phyloP scores from a whole-genome alignment of 179 eudicot species.

The Silene vulgaris region DNA sequence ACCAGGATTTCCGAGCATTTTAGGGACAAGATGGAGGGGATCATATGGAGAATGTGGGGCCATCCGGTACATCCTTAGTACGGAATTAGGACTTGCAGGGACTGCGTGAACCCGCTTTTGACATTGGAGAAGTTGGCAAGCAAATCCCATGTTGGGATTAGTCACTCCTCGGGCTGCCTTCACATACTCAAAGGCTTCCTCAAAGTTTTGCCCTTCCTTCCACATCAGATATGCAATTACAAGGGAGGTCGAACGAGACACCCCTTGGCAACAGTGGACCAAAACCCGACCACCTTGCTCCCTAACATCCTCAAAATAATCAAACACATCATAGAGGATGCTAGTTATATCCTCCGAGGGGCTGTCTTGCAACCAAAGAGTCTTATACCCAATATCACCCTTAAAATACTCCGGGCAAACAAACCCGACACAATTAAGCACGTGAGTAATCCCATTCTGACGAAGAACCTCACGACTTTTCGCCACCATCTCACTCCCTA shows the following conservation, averaged over 20 bases:
- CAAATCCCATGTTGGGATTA: slow-evolving; percentile 93
- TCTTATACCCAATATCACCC: slow-evolving; percentile 72
- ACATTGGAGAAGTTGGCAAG: slow-evolving; percentile 80
- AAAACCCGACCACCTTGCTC: slow-evolving; percentile 76
- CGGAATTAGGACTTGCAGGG: slow-evolving; percentile 72
- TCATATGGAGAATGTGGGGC: slow-evolving; percentile 94
- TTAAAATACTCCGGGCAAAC: slow-evolving; percentile 84
- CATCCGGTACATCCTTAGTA: slow-evolving; percentile 78
- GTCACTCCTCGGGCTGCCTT: slow-evolving; percentile 85
- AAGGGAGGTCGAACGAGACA: slow-evolving; percentile 81
- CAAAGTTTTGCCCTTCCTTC: slow-evolving; percentile 71
- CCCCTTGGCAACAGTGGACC: slow-evolving; percentile 90
- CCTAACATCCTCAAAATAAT: slow-evolving; percentile 88
- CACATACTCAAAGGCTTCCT: slow-evolving; percentile 76
- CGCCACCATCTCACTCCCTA: slow-evolving; percentile 82
- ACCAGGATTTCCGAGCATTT: slow-evolving; percentile 50
- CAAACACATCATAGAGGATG: slow-evolving; percentile 87
- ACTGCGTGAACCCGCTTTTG: slow-evolving; percentile 75
- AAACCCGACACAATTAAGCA: slow-evolving; percentile 87
- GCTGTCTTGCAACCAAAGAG: slow-evolving; percentile 89
- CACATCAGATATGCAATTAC: slow-evolving; percentile 97
- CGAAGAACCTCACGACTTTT: slow-evolving; percentile 61
- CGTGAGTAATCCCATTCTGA: slow-evolving; percentile 74
- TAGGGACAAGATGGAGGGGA: slow-evolving; percentile 93
- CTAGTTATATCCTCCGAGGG: slow-evolving; percentile 93